Evolutionary conservation across 1,284 basidiomycete genomes (phyloP).

Genomic region (Coniferiporia sulphurascens): DNA sequence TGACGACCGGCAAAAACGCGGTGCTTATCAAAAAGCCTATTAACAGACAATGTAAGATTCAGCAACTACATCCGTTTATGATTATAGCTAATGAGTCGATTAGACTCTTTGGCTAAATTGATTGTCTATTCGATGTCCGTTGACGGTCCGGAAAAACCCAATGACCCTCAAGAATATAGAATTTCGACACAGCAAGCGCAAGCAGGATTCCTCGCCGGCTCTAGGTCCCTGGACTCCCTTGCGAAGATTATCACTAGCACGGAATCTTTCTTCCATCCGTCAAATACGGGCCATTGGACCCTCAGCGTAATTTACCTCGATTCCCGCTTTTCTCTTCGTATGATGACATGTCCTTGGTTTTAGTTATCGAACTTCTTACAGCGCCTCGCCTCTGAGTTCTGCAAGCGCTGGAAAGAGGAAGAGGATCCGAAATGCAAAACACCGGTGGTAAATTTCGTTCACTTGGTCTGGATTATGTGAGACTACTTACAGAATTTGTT

Average conservation of each 20-base stretch:
- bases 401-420: slow-evolving; percentile 81
- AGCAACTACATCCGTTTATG: slow-evolving; percentile 10
- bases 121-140: slow-evolving; percentile 90
- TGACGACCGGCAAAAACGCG: slow-evolving; percentile 55
- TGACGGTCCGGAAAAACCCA: slow-evolving; percentile 63
- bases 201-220: slow-evolving; percentile 75
- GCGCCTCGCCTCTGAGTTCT: slow-evolving; percentile 77
- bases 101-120: slow-evolving; percentile 80
- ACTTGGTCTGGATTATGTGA: background rate
- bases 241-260: slow-evolving; percentile 88
- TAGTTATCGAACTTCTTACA: slow-evolving; percentile 76
- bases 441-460: slow-evolving; percentile 51
- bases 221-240: slow-evolving; percentile 85
- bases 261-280: slow-evolving; percentile 91
- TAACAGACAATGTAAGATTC: slow-evolving; percentile 58
- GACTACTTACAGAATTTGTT: background rate
- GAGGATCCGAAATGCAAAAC: slow-evolving; percentile 77
- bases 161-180: slow-evolving; percentile 30
- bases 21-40: slow-evolving; percentile 76
- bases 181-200: slow-evolving; percentile 27
- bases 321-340: slow-evolving; percentile 2
- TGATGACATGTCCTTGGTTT: slow-evolving; percentile 15
- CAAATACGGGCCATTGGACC: slow-evolving; percentile 73
- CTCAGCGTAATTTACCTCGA: slow-evolving; percentile 37
- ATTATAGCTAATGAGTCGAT: slow-evolving; percentile 9